These are phyloP conservation scores for Fomitopsis palustris DNA, from an alignment of 1,284 basidiomycete genomes.

Conservation along the genomic window DNA sequence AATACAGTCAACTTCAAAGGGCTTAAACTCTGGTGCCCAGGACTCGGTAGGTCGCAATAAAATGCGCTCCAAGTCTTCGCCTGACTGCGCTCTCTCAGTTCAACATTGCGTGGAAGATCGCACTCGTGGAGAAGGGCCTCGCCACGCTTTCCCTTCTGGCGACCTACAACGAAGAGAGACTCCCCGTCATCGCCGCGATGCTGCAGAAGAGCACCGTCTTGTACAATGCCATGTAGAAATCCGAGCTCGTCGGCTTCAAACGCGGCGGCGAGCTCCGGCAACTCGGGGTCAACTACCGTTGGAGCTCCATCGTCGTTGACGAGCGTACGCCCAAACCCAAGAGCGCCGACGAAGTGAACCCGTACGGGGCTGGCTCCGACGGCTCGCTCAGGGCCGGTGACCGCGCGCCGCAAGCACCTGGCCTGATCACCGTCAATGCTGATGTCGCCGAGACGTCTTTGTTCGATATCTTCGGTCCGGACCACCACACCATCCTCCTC, in stretches of 20 bases:
- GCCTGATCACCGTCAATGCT: constrained; percentile 14
- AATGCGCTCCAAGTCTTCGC: too few species aligned
- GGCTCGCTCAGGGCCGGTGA: constrained; percentile 16
- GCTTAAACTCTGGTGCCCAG: constrained; percentile 6
- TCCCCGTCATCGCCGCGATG: constrained; percentile 24
- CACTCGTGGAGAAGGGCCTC: constrained; percentile 14
- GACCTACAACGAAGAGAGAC: constrained; percentile 23
- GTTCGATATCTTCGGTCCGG: constrained; percentile 20
- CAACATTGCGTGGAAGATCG: constrained; percentile 29
- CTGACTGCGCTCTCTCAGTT: constrained; percentile 10
- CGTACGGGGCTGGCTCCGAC: constrained; percentile 10
- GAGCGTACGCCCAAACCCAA: too few species aligned
- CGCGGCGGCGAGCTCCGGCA: constrained; percentile 27
- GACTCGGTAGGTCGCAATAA: not conserved
- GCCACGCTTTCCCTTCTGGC: constrained; percentile 18
- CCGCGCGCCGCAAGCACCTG: constrained; percentile 37
- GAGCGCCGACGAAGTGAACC: constrained; percentile 8
- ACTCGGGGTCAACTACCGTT: constrained; percentile 30
- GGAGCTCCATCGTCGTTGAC: constrained; percentile 34
- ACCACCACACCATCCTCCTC: constrained; percentile 25
- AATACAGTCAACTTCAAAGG: not conserved
- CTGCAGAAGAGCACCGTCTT: constrained; percentile 13
- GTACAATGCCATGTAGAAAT: not conserved
- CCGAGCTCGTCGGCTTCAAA: not conserved
- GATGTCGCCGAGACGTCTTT: constrained; percentile 13